These are phyloP conservation scores for Drechslerella dactyloides DNA, from an alignment of 2,329 filamentous ascomycete genomes.

Conservation along the genomic window DNA sequence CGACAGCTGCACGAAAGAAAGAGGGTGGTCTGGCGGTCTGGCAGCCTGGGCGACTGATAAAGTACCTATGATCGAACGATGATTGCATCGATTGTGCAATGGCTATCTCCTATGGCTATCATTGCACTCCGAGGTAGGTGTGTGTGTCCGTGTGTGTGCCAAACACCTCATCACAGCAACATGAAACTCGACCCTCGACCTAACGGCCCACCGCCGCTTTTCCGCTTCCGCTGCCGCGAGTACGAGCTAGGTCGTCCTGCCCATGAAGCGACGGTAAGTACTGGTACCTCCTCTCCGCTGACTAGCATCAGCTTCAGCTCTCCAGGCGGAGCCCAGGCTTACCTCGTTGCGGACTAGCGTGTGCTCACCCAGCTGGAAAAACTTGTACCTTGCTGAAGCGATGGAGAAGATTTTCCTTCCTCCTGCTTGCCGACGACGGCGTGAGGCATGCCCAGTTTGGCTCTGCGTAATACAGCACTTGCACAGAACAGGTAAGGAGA, in stretches of 20 bases:
- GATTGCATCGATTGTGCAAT: neutral
- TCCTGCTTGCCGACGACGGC: slow-evolving; percentile 26
- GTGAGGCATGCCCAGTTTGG: slow-evolving; percentile 42
- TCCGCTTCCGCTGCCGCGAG: slow-evolving; percentile 50
- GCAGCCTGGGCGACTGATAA: neutral
- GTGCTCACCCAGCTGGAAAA: slow-evolving; percentile 27
- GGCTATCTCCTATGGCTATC: slow-evolving; percentile 10
- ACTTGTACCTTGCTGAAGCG: slow-evolving; percentile 51
- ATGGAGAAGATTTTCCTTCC: slow-evolving; percentile 49
- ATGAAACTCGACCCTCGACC: slow-evolving; percentile 36
- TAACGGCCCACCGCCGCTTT: slow-evolving; percentile 49
- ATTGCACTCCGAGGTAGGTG: neutral
- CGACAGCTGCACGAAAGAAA: too few relatives aligned
- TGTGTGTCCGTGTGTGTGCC: slow-evolving; percentile 8
- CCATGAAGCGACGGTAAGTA: neutral
- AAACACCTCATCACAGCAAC: slow-evolving; percentile 43
- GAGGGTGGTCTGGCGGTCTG: neutral
- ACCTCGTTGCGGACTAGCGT: slow-evolving; percentile 35
- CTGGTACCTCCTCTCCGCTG: slow-evolving; percentile 28
- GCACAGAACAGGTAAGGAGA: slow-evolving; percentile 45
- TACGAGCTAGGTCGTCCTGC: slow-evolving; percentile 26
- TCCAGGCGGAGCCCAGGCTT: slow-evolving; percentile 33
- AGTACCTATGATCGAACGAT: too few relatives aligned
- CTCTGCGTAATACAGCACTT: slow-evolving; percentile 42
- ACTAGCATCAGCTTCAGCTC: slow-evolving; percentile 39